A percentile compares a stretch with the other conserved stretches of the same genome.
phyloP scores from a whole-genome alignment of 345 rosid genomes.

The Eucalyptus sideroxylon region DNA sequence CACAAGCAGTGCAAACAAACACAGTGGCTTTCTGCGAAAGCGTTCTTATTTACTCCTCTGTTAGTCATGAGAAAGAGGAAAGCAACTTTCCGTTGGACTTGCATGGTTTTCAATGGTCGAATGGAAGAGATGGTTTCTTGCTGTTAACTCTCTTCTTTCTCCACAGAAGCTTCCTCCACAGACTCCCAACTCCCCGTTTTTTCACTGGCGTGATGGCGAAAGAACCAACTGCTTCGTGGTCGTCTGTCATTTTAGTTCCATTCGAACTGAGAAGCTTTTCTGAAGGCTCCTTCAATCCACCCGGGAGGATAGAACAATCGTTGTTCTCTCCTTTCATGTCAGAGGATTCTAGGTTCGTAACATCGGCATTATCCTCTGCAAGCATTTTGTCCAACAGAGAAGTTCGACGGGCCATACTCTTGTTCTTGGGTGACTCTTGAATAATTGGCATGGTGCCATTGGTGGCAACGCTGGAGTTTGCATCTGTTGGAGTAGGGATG shows the following conservation, averaged over 20 bases:
- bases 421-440: constrained; percentile 19
- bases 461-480: background rate
- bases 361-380: constrained; percentile 46
- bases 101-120: background rate
- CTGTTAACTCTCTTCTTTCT: constrained; percentile 36
- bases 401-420: constrained; percentile 32
- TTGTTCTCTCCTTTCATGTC: constrained; percentile 1
- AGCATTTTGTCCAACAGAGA: constrained; percentile 81
- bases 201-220: constrained; percentile 49
- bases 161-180: constrained; percentile 69
- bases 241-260: constrained; percentile 4
- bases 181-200: constrained; percentile 26
- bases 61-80: background rate
- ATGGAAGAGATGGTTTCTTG: constrained; percentile 15
- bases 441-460: background rate
- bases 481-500: constrained; percentile 10
- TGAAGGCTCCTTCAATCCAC: constrained; percentile 15
- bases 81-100: background rate
- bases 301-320: constrained; percentile 10
- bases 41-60: background rate
- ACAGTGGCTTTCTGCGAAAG: background rate
- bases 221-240: constrained; percentile 13
- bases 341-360: background rate
- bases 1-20: background rate
- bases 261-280: constrained; percentile 22